Conservation (phyloP, 73 alveolate genomes). For the Diophrys sp. region DNA sequence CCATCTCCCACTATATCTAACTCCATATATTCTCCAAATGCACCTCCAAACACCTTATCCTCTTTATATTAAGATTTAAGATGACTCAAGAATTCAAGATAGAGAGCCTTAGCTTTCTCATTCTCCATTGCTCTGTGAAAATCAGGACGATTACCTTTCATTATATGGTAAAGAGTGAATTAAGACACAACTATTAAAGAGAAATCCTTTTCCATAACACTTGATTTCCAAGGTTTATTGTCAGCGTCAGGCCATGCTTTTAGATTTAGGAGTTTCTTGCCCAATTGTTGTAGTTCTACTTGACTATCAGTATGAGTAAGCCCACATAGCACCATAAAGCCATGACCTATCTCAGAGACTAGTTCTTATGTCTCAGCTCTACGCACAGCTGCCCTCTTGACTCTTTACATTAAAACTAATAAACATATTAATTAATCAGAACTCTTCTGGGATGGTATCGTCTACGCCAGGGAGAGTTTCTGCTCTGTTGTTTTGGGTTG, state of each 20-base stretch:
- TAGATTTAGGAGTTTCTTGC: conserved; percentile 74
- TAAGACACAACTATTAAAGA: conserved; percentile 83
- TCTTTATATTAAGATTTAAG: conserved; percentile 67
- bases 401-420: conserved; percentile 87
- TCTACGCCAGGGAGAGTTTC: too few species aligned
- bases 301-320: conserved; percentile 72
- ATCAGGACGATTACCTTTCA: conserved; percentile 96
- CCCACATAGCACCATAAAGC: conserved; percentile 84
- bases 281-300: conserved; percentile 57
- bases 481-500: too few species aligned
- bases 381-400: conserved; percentile 63
- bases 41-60: conserved; percentile 86
- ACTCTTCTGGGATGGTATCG: too few species aligned
- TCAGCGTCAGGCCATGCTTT: conserved; percentile 64
- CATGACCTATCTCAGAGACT: conserved; percentile 83
- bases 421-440: conserved; percentile 37
- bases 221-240: conserved; percentile 76
- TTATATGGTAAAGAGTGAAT: conserved; percentile 84
- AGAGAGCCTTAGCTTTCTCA: conserved; percentile 82
- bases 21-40: conserved; percentile 89
- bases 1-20: conserved; percentile 91
- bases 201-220: conserved; percentile 67
- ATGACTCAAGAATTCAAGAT: conserved; percentile 68
- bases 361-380: conserved; percentile 52
- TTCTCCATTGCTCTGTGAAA: conserved; percentile 92